A percentile compares a stretch with the other conserved stretches of the same genome.
Conservation (phyloP, 176 grass and related monocot genomes). For the Rhynchospora tenuis region DNA sequence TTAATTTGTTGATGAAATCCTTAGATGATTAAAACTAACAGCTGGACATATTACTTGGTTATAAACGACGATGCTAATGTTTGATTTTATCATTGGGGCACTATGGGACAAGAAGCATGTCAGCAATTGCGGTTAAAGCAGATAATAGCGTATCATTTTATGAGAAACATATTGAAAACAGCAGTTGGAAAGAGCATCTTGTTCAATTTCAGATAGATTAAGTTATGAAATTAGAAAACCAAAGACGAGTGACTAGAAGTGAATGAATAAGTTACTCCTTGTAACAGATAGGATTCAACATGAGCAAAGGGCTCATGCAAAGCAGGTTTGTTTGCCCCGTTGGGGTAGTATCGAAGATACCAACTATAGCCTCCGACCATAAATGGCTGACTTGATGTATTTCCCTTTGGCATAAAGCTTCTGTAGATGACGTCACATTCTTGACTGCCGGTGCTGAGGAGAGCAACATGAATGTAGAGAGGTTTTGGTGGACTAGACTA, state of each 20-base stretch:
- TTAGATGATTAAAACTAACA: background rate
- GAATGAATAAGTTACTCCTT: background rate
- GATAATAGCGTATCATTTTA: constrained; percentile 48
- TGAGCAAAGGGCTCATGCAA: background rate
- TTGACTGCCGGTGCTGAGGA: no score
- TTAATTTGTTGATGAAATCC: background rate
- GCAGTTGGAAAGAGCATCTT: constrained; percentile 53
- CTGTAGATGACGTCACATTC: no score
- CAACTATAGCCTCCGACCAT: no score
- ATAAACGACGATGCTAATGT: background rate
- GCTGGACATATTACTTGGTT: background rate
- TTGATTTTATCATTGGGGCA: constrained; percentile 30
- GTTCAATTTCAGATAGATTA: constrained; percentile 41
- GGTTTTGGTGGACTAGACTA: no score
- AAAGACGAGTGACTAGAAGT: background rate
- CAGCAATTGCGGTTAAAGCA: constrained; percentile 40
- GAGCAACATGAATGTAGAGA: no score
- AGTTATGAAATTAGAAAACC: background rate
- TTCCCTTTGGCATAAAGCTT: no score
- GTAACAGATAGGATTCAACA: background rate
- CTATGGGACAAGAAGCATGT: constrained; percentile 87
- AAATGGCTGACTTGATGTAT: no score
- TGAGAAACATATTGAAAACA: constrained; percentile 53
- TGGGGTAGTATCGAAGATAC: no score
- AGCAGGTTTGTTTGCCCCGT: no score